Evolutionary conservation across 805 yeast species (phyloP).

Genomic region (Wickerhamomyces strasburgensis): DNA sequence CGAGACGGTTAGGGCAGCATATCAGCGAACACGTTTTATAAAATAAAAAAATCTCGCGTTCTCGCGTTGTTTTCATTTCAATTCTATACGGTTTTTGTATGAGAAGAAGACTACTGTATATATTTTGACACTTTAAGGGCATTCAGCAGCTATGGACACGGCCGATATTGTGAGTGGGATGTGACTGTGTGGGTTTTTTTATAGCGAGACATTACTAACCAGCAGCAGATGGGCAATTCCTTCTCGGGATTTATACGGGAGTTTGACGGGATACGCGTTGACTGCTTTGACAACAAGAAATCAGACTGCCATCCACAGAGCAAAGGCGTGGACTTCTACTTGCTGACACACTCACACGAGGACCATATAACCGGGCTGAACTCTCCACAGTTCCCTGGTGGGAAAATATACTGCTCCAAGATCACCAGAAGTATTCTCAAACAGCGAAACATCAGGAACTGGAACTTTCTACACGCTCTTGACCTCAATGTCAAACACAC

Average conservation of each 20-base stretch:
- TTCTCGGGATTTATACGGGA: constrained; percentile 42
- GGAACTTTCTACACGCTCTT: constrained; percentile 15
- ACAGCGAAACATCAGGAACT: too few relatives aligned
- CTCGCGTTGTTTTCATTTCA: too few relatives aligned
- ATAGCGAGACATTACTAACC: too few relatives aligned
- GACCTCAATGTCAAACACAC: constrained; percentile 16
- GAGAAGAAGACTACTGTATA: too few relatives aligned
- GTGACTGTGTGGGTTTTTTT: too few relatives aligned
- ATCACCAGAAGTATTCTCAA: constrained; percentile 36
- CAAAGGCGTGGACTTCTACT: constrained; percentile 19
- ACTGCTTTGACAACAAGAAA: constrained; percentile 26
- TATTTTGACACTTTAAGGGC: too few relatives aligned
- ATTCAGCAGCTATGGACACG: too few relatives aligned
- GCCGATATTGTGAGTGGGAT: too few relatives aligned
- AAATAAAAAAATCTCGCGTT: too few relatives aligned
- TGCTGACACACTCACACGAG: constrained; percentile 49
- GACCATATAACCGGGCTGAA: constrained; percentile 50
- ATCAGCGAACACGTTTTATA: too few relatives aligned
- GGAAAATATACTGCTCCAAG: constrained; percentile 42
- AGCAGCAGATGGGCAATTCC: constrained; percentile 17
- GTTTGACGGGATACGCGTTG: constrained; percentile 40
- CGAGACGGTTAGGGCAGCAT: too few relatives aligned
- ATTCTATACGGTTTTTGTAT: too few relatives aligned
- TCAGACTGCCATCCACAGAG: background rate
- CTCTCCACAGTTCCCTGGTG: constrained; percentile 31